Base-by-base conservation (phyloP, 2,329 filamentous ascomycete species). In the Cercospora zeina region DNA sequence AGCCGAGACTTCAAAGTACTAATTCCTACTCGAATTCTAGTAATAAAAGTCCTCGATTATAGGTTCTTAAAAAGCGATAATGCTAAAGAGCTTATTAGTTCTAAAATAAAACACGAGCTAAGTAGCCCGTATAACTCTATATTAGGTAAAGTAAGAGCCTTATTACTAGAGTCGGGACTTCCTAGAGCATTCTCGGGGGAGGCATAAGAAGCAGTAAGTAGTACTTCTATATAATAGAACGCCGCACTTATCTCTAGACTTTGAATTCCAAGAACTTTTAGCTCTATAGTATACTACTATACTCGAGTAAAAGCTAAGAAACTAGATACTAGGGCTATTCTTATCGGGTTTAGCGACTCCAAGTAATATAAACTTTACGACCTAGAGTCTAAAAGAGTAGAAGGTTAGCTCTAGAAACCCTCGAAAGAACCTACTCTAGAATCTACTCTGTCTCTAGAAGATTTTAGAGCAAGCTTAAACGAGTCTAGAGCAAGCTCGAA, bases 41-140 rank as follows among this genome's bases (percentile, higher is more conserved):
- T 55, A 50, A 37, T 34, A 62, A 58, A 53, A 11, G 53, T 16
- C 59, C 53, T 57, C 16, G 37, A 53, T 19, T 62, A 49, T 57
- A 62, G 47, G 45, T n/a, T 51, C 9, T 57, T 62, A 50, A 62
- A 62, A 30, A 50, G 39, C 39, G 53, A 62, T 58, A 62, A 62
- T 21, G 33, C 59, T 39, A 62, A 53, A 34, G 42, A 61, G 24
- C 45, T 61, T n/a, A 27, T 27, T 27, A 27, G 24, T 27, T 27
- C 24, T 27, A 27, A 27, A 27, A 27, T 27, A 27, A 6, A 6
- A 27, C 24, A 6, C 24, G n/a, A n/a, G n/a, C n/a, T n/a, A n/a
- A n/a, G n/a, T n/a, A n/a, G n/a, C n/a, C n/a, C n/a, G n/a, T n/a
- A n/a, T n/a, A n/a, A n/a, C n/a, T n/a, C n/a, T n/a, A n/a, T 27